Percentiles rank a stretch among this genome's conserved stretches.
Conservation (phyloP, 225 moss, liverwort and hornwort genomes). For the Takakia lepidozioides region DNA sequence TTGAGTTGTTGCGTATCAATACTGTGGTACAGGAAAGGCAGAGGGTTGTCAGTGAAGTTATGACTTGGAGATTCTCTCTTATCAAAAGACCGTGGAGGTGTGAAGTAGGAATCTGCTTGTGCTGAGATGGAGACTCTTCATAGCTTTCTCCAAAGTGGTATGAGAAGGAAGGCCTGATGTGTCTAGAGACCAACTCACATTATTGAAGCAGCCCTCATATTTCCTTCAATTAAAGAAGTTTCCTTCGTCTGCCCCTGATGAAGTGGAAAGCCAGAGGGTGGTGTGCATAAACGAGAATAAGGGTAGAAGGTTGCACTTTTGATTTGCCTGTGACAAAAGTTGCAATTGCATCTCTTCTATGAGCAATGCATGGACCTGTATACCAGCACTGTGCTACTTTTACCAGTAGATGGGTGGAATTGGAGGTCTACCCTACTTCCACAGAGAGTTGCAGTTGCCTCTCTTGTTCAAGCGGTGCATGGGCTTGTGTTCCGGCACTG, state of each 20-base stretch:
- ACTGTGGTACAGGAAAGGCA: conserved; percentile 28
- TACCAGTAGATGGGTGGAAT: conserved; percentile 48
- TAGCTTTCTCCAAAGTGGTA: conserved; percentile 17
- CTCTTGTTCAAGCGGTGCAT: too few species aligned
- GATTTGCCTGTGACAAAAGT: conserved; percentile 42
- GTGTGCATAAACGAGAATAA: conserved; percentile 28
- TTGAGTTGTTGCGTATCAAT: conserved; percentile 31
- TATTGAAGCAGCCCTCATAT: conserved; percentile 16
- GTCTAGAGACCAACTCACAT: conserved; percentile 13
- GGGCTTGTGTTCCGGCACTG: conserved; percentile 39
- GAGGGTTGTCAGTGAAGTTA: conserved; percentile 5
- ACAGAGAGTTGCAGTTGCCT: too few species aligned
- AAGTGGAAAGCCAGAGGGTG: conserved; percentile 2
- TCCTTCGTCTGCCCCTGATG: conserved; percentile 15
- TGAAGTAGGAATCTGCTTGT: conserved; percentile 25
- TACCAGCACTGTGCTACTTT: conserved; percentile 41
- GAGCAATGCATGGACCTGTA: conserved; percentile 35
- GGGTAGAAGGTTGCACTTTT: conserved; percentile 44
- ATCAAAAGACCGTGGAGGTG: conserved; percentile 30
- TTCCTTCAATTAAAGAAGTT: conserved; percentile 25
- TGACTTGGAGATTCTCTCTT: conserved; percentile 16
- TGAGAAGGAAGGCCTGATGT: conserved; percentile 22
- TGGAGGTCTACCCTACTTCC: conserved; percentile 40
- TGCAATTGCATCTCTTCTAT: conserved; percentile 45
- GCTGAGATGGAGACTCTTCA: conserved; percentile 25